These are phyloP conservation scores for Zopfia rhizophila DNA, from an alignment of 2,329 filamentous ascomycete genomes.

Conservation along the genomic window DNA sequence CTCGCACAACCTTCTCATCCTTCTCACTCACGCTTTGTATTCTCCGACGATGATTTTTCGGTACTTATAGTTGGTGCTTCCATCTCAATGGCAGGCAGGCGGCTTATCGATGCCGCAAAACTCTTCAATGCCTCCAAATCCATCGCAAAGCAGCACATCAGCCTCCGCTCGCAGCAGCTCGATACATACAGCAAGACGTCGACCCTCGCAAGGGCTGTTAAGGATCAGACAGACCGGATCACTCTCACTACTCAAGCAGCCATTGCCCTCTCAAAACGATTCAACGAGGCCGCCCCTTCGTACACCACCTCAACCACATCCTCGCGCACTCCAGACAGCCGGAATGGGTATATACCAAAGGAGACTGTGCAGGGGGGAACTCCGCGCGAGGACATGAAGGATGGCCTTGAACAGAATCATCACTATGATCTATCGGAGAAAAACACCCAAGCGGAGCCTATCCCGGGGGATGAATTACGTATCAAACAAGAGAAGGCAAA, in stretches of 20 bases:
- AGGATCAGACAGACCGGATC: constrained; percentile 69
- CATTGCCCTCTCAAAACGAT: constrained; percentile 66
- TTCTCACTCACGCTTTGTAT: constrained; percentile 3
- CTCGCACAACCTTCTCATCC: constrained; percentile 10
- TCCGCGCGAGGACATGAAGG: constrained; percentile 31
- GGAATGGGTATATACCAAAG: constrained; percentile 39
- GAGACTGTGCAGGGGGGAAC: constrained; percentile 39
- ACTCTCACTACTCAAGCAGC: constrained; percentile 71
- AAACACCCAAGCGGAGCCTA: constrained; percentile 52
- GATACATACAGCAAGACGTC: constrained; percentile 73
- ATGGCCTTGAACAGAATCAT: constrained; percentile 62
- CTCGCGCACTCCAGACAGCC: constrained; percentile 30
- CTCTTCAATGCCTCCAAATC: constrained; percentile 60
- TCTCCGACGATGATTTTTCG: constrained; percentile 23
- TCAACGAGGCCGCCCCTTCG: constrained; percentile 62
- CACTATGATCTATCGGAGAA: constrained; percentile 58
- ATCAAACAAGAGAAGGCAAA: constrained; percentile 60
- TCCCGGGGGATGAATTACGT: constrained; percentile 52
- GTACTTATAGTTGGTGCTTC: constrained; percentile 25
- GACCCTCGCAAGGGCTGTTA: constrained; percentile 70
- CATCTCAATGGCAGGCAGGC: constrained; percentile 60
- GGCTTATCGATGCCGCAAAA: constrained; percentile 62
- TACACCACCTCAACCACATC: constrained; percentile 38
- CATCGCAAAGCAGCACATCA: constrained; percentile 65
- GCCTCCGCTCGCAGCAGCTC: constrained; percentile 69